Conservation (phyloP, 352 stramenopile species). For the Globisporangium heterothallicum region DNA sequence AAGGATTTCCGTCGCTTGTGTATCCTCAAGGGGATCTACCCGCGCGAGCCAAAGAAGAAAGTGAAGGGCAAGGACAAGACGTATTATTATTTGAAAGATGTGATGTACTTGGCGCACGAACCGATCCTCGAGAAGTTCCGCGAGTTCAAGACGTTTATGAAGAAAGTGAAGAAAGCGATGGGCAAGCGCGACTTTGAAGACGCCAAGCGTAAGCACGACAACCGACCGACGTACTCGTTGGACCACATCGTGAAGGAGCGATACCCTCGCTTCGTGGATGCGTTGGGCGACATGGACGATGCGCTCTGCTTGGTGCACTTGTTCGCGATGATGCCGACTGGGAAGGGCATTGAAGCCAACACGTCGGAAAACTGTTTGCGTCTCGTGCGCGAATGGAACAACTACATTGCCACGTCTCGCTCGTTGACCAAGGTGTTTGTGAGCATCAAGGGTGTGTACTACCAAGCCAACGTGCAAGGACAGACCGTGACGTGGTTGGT, state of each 20-base stretch:
- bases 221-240: slow-evolving; percentile 92
- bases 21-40: slow-evolving; percentile 99
- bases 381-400: slow-evolving; percentile 95
- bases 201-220: slow-evolving; percentile 75
- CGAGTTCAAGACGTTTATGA: slow-evolving; percentile 98
- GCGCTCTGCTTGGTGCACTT: slow-evolving; percentile 96
- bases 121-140: slow-evolving; percentile 98
- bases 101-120: slow-evolving; percentile 97
- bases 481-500: slow-evolving; percentile 97
- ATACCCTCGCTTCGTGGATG: slow-evolving; percentile 97
- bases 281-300: slow-evolving; percentile 98
- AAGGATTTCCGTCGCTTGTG: slow-evolving; percentile 99
- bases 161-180: slow-evolving; percentile 91
- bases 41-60: slow-evolving; percentile 95
- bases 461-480: slow-evolving; percentile 93
- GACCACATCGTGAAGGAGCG: slow-evolving; percentile 99
- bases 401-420: slow-evolving; percentile 90
- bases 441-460: slow-evolving; percentile 99
- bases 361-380: slow-evolving; percentile 89
- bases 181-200: slow-evolving; percentile 81
- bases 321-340: slow-evolving; percentile 94
- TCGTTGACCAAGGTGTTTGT: slow-evolving; percentile 98
- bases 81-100: slow-evolving; percentile 99
- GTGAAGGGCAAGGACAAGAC: slow-evolving; percentile 94
- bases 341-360: slow-evolving; percentile 82